A percentile compares a stretch with the other conserved stretches of the same genome.
Conservation (phyloP, 106 monocot genomes). For the Triglochin maritima region DNA sequence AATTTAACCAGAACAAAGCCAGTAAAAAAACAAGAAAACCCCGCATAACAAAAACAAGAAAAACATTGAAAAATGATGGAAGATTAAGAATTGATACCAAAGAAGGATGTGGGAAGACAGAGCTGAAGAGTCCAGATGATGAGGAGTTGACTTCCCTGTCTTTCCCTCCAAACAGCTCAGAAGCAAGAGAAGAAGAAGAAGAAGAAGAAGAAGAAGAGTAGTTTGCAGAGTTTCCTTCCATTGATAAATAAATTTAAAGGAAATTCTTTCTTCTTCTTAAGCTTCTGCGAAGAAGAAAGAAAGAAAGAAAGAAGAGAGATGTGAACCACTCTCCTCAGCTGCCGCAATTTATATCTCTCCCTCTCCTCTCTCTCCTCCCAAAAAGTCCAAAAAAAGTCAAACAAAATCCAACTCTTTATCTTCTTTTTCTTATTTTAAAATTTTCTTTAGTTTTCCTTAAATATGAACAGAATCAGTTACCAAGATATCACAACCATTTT, state of each 20-base stretch:
- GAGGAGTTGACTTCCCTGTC: background rate
- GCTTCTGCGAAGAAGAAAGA: background rate
- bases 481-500: too few relatives aligned
- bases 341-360: background rate
- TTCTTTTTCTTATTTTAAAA: too few relatives aligned
- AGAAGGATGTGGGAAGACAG: constrained; percentile 11
- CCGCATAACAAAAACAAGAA: too few relatives aligned
- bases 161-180: constrained; percentile 8
- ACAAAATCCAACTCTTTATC: too few relatives aligned
- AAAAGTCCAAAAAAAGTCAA: too few relatives aligned
- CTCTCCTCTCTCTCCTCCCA: background rate
- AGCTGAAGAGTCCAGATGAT: constrained; percentile 13
- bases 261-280: background rate
- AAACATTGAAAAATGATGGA: background rate
- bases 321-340: background rate
- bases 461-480: too few relatives aligned
- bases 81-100: background rate
- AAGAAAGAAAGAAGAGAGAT: background rate
- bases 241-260: background rate
- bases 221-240: background rate
- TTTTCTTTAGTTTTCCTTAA: too few relatives aligned
- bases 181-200: constrained; percentile 3
- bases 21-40: too few relatives aligned
- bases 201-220: background rate
- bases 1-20: too few relatives aligned